Evolutionary conservation across 345 rosid species (phyloP).

Genomic region (Eucalyptus cloeziana): DNA sequence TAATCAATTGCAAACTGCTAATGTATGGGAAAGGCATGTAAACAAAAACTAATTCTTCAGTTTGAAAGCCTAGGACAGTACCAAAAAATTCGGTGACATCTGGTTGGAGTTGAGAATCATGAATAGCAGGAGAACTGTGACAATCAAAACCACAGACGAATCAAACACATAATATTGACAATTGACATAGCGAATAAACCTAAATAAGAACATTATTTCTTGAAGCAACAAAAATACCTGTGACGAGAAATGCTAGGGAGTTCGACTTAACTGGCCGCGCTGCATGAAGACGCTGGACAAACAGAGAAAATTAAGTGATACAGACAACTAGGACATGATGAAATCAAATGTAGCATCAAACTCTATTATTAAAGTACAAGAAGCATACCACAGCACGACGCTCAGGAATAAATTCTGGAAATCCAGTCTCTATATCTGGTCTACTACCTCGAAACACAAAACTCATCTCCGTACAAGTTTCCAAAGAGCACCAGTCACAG

Average conservation of each 20-base stretch:
- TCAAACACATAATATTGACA: not conserved
- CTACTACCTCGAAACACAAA: slow-evolving; percentile 78
- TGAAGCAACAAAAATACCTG: slow-evolving; percentile 31
- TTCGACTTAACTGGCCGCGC: slow-evolving; percentile 72
- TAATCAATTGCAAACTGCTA: not conserved
- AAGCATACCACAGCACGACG: slow-evolving; percentile 55
- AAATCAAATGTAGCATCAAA: not conserved
- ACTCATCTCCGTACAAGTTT: slow-evolving; percentile 30
- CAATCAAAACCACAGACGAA: not conserved
- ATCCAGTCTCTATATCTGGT: slow-evolving; percentile 75
- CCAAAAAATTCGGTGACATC: slow-evolving; percentile 92
- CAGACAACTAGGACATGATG: not conserved
- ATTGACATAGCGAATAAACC: not conserved
- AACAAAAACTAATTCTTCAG: not conserved
- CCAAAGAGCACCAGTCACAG: not conserved
- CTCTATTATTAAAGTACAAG: not conserved
- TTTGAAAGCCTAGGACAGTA: slow-evolving; percentile 4
- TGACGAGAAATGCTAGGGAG: slow-evolving; percentile 83
- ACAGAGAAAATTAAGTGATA: not conserved
- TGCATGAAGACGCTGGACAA: slow-evolving; percentile 69
- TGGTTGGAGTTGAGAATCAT: slow-evolving; percentile 94
- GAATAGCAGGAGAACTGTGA: slow-evolving; percentile 77
- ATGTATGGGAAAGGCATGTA: not conserved
- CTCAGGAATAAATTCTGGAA: slow-evolving; percentile 57
- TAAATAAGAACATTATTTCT: not conserved